Percentiles rank a stretch among this genome's conserved stretches.
Evolutionary conservation across 371 early-diverging fungal genomes (phyloP).

Genomic region (Saksenaea vasiformis): DNA sequence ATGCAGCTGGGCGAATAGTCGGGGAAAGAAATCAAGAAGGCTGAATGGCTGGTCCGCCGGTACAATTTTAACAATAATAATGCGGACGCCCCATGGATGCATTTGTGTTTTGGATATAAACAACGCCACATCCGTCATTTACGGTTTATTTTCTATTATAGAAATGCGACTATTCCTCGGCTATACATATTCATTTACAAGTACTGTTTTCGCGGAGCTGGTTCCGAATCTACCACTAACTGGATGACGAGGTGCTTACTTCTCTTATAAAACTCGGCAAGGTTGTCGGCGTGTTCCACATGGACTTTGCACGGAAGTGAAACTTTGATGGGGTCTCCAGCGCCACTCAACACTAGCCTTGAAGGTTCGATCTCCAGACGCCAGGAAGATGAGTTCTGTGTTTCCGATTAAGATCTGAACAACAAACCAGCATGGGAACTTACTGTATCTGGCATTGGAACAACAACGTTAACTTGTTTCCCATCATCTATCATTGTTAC

Average conservation of each 20-base stretch:
- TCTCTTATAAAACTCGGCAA: constrained; percentile 30
- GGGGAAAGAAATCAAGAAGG: constrained; percentile 4
- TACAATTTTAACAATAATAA: constrained; percentile 13
- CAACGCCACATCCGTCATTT: constrained; percentile 12
- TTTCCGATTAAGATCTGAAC: not conserved
- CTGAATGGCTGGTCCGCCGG: constrained; percentile 6
- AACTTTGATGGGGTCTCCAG: constrained; percentile 10
- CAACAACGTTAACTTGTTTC: constrained; percentile 27
- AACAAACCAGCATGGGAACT: not conserved
- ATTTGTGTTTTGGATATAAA: constrained; percentile 10
- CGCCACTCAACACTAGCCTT: constrained; percentile 24
- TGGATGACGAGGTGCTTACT: constrained; percentile 28
- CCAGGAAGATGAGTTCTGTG: constrained; percentile 27
- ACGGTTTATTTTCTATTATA: constrained; percentile 14
- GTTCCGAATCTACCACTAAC: constrained; percentile 12
- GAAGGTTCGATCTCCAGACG: constrained; percentile 37
- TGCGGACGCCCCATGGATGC: constrained; percentile 12
- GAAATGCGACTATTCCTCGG: constrained; percentile 7
- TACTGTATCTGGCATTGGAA: constrained; percentile 42
- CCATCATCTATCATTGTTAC: constrained; percentile 13
- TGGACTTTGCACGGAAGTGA: constrained; percentile 20
- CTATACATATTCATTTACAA: constrained; percentile 15
- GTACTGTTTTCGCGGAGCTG: constrained; percentile 20
- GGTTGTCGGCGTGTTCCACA: constrained; percentile 17
- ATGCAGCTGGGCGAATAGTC: not conserved